phyloP scores from a whole-genome alignment of 106 monocot species.

The Gastrodia elata region DNA sequence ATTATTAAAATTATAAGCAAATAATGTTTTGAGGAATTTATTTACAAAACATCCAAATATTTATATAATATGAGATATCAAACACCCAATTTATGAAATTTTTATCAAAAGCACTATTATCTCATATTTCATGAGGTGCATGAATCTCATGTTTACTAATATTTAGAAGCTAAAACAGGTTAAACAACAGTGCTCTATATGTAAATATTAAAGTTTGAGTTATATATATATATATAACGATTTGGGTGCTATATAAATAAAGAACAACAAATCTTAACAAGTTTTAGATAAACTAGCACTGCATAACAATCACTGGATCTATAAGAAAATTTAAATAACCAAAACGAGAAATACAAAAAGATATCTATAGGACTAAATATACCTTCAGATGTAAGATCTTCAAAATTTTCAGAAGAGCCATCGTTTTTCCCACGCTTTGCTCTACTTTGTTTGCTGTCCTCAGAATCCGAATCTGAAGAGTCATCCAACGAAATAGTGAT shows the following conservation, averaged over 20 bases:
- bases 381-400: constrained; percentile 29
- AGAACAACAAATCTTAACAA: background rate
- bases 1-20: too few species aligned
- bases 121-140: too few species aligned
- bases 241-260: background rate
- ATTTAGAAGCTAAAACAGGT: too few species aligned
- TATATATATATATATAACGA: too few species aligned
- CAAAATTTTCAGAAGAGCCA: constrained; percentile 16
- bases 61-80: too few species aligned
- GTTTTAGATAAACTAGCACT: background rate
- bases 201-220: too few species aligned
- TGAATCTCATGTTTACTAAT: too few species aligned
- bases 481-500: constrained; percentile 33
- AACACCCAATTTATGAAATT: too few species aligned
- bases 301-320: background rate
- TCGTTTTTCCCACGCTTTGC: constrained; percentile 8
- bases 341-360: background rate
- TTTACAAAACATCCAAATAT: too few species aligned
- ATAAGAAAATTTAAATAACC: background rate
- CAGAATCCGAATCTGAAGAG: constrained; percentile 52
- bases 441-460: constrained; percentile 5
- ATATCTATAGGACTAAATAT: constrained; percentile 4
- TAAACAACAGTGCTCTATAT: too few species aligned
- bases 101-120: too few species aligned
- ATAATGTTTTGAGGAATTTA: too few species aligned